Base-by-base conservation (phyloP, 805 yeast genomes). In the Lachancea kluyveri region DNA sequence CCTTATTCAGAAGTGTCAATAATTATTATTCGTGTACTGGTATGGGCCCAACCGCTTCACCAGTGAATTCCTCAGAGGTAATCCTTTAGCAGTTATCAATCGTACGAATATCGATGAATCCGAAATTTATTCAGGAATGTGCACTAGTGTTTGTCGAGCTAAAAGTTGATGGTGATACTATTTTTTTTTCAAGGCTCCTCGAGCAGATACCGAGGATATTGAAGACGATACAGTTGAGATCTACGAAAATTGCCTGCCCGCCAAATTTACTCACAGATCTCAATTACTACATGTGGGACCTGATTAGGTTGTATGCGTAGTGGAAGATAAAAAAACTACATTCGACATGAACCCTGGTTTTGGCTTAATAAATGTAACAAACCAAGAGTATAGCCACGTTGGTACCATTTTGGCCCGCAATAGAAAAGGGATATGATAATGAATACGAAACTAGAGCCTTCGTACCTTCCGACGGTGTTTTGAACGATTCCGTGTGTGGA, bases 401-500 rank as follows among this genome's bases (percentile, higher is more conserved):
- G 75, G 75, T 2, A 30, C 64, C 24, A 59, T 61, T 31, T 39
- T 65, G 6, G 64, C 65, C 40, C 74, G 72, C 3, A 48, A 46
- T n/a, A n/a, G n/a, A n/a, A 24, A 43, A 43, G 10, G 46, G 46
- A 5, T 31, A 40, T n/a, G 43, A 45, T 18, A 28, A 31, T n/a
- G 58, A 54, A 25, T 58, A 51, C 35, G 70, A 64, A 40, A 60
- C 66, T 33, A 57, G 77, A 41, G 68, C 70, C 7, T 66, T 70
- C 45, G 64, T 64, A 3, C 65, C 68, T 1, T 30, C 19, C 4
- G 42, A 36, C 2, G 63, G 60, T n/a, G 52, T 61, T 1, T 28
- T 39, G n/a, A 77, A 72, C 37, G 77, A 71, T 45, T 75, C 76
- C 1, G 77, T 68, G 6, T 71, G 77, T 48, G 77, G 77, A 3